Evolutionary conservation across 306 rosid genomes (phyloP).

Genomic region (Trifolium repens): DNA sequence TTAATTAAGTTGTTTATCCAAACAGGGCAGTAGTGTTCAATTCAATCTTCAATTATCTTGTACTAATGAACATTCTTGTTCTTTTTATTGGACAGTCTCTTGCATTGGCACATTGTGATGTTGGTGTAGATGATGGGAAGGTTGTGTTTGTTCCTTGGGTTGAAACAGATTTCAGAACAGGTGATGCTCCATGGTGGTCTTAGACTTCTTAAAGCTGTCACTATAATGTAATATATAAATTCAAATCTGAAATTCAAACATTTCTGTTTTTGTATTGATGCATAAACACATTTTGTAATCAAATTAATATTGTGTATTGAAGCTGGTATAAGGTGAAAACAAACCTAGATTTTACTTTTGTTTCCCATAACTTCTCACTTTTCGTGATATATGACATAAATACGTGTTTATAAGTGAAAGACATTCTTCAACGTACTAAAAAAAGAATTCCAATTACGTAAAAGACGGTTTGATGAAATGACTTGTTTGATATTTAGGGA

Average conservation of each 20-base stretch:
- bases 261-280: conserved; percentile 36
- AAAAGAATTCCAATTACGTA: no score
- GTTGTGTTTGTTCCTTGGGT: conserved; percentile 90
- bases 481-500: no score
- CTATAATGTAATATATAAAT: conserved; percentile 27
- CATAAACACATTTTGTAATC: conserved; percentile 31
- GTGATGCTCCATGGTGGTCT: conserved; percentile 90
- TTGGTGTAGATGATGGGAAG: conserved; percentile 75
- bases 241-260: conserved; percentile 29
- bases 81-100: conserved; percentile 65
- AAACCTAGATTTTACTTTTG: neutral
- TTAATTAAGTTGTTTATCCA: no score
- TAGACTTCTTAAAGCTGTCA: conserved; percentile 37
- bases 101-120: conserved; percentile 79
- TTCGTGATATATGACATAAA: neutral
- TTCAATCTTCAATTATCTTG: neutral
- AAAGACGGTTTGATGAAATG: no score
- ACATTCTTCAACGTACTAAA: neutral
- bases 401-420: neutral
- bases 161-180: conserved; percentile 95
- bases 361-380: neutral
- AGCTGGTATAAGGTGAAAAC: conserved; percentile 32
- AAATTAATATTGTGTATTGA: conserved; percentile 22
- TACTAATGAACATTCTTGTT: neutral
- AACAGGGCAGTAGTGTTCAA: neutral